Percentiles rank a stretch among this genome's conserved stretches.
These are phyloP conservation scores for Malassezia obtusa DNA, from an alignment of 1,284 basidiomycete species.

Conservation along the genomic window DNA sequence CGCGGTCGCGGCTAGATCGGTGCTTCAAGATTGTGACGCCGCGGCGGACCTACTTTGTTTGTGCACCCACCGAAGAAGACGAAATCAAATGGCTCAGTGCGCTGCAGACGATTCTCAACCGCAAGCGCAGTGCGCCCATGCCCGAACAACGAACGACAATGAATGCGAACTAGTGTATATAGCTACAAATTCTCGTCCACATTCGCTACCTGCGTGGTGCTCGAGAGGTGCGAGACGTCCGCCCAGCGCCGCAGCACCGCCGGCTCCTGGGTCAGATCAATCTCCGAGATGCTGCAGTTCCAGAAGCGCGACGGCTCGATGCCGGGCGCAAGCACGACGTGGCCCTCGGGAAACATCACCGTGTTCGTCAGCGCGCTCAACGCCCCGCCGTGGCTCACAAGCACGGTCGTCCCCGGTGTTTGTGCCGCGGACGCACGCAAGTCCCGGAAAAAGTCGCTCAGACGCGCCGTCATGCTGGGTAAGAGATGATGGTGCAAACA, in stretches of 20 bases:
- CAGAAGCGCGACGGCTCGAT: conserved; percentile 30
- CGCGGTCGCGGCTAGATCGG: background rate
- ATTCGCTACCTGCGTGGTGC: conserved; percentile 1
- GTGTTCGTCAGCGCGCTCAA: conserved; percentile 33
- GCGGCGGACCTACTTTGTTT: conserved; percentile 75
- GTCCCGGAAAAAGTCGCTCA: conserved; percentile 34
- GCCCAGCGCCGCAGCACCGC: conserved; percentile 12
- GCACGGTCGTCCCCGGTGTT: conserved; percentile 18
- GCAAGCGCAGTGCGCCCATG: conserved; percentile 19
- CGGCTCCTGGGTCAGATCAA: conserved; percentile 2
- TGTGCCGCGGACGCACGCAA: conserved; percentile 3
- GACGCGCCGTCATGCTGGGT: conserved; percentile 20
- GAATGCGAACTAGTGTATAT: background rate
- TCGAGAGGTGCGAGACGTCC: conserved; percentile 10
- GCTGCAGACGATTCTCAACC: conserved; percentile 70
- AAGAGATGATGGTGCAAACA: background rate
- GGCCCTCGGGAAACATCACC: conserved; percentile 26
- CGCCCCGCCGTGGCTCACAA: conserved; percentile 41
- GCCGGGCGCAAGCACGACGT: conserved; percentile 16
- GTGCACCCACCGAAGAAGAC: conserved; percentile 91
- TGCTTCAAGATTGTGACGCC: conserved; percentile 61
- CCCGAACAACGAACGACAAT: background rate
- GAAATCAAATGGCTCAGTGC: conserved; percentile 97
- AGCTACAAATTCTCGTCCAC: conserved; percentile 10
- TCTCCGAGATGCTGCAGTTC: conserved; percentile 44